Evolutionary conservation across 345 rosid species (phyloP).

Genomic region (Nephelium lappaceum): DNA sequence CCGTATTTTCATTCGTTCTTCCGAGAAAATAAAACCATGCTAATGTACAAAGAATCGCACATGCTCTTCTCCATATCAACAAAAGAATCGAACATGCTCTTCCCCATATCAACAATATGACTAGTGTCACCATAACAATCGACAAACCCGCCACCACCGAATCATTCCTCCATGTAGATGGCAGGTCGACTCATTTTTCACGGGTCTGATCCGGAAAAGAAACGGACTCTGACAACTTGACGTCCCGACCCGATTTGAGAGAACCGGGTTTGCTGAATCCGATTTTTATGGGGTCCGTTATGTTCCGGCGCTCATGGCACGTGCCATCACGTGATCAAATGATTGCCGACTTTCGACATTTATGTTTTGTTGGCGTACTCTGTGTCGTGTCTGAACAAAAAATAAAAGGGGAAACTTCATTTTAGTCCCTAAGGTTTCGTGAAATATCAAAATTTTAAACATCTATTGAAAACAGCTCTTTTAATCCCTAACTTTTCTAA

Average conservation of each 20-base stretch:
- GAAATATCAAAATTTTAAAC: too few species aligned
- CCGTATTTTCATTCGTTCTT: background rate
- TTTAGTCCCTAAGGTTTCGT: too few species aligned
- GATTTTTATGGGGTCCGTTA: conserved; percentile 28
- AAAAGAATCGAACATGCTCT: conserved; percentile 62
- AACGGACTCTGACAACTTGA: conserved; percentile 14
- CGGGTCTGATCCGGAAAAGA: conserved; percentile 1
- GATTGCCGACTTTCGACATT: conserved; percentile 29
- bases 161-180: background rate
- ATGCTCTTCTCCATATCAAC: conserved; percentile 61
- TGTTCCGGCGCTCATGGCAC: conserved; percentile 25
- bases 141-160: conserved; percentile 52
- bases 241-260: conserved; percentile 24
- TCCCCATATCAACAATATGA: conserved; percentile 61
- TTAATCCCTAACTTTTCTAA: too few species aligned
- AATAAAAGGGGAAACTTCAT: too few species aligned
- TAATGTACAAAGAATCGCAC: conserved; percentile 67
- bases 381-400: conserved; percentile 34
- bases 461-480: too few species aligned
- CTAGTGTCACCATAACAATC: conserved; percentile 51
- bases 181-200: background rate
- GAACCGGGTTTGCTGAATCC: conserved; percentile 36
- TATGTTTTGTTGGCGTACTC: conserved; percentile 20
- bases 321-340: conserved; percentile 20
- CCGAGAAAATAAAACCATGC: conserved; percentile 61